Base-by-base conservation (phyloP, 768 basidiomycete species). In the Coprinellus aureogranulatus region DNA sequence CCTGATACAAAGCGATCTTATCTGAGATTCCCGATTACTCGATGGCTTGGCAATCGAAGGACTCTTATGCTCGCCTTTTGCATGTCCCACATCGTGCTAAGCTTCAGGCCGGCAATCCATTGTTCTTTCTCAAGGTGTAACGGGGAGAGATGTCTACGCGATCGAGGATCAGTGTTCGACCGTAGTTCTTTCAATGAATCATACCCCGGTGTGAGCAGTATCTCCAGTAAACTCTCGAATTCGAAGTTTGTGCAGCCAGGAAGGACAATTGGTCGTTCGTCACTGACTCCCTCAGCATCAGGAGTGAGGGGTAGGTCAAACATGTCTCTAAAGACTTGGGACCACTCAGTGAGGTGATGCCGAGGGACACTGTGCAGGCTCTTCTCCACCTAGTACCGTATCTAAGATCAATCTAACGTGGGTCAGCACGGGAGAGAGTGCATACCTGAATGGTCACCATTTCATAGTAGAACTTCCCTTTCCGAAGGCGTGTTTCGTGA, bases 1-100 rank as follows among this genome's bases (percentile, higher is more conserved):
- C 49, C 31, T 37, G 28, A 30, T 37, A 12, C n/a, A 30, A 5
- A 51, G 34, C 11, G 26, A 16, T 11, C 27, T 4, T 8, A 30
- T 51, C 49, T 51, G 47, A 4, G n/a, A n/a, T 34, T 34, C 8
- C 8, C 14, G 34, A 14, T 34, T 6, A 48, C 14, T 23, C 16
- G 25, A 16, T 25, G 28, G 16, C 3, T n/a, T 14, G 9, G 23
- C 11, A 23, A 16, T 23, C 46, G 25, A 25, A 14, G 34, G 34
- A 34, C 34, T 14, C 6, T 34, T 6, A 34, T 2, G 22, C 46
- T 2, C 27, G 31, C 49, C 25, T 12, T n/a, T 3, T 2, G 28
- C 49, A 51, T 51, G 27, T 51, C 49, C 49, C 49, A 51, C n/a
- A 51, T 25, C 22, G 28, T 28, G 34, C 28, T 37, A 11, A 51